Evolutionary conservation across 805 yeast species (phyloP).

Genomic region (Pichia nakasei): DNA sequence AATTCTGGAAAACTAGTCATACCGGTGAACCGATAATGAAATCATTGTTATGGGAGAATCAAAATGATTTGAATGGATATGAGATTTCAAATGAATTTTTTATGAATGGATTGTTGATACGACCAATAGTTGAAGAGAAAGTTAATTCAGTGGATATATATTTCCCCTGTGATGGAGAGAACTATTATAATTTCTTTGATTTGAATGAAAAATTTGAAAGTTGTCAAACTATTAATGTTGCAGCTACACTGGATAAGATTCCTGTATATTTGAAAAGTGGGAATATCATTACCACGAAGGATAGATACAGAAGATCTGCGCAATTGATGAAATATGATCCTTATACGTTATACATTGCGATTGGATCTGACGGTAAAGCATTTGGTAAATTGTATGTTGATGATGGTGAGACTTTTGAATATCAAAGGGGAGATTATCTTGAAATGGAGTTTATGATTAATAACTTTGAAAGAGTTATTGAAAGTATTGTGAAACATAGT

Average conservation of each 20-base stretch:
- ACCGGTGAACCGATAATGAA: slow-evolving; percentile 63
- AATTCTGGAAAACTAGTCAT: slow-evolving; percentile 54
- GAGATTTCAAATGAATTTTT: slow-evolving; percentile 77
- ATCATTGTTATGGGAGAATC: slow-evolving; percentile 55
- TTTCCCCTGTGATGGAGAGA: slow-evolving; percentile 43
- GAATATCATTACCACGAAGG: slow-evolving; percentile 54
- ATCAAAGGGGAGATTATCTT: slow-evolving; percentile 41
- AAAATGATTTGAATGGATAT: slow-evolving; percentile 38
- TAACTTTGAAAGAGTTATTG: slow-evolving; percentile 26
- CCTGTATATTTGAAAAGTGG: slow-evolving; percentile 82
- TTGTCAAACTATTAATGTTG: slow-evolving; percentile 32
- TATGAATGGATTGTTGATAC: slow-evolving; percentile 62
- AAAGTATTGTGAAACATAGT: slow-evolving; percentile 16
- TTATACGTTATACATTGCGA: slow-evolving; percentile 61
- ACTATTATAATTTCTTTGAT: slow-evolving; percentile 45
- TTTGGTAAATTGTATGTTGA: slow-evolving; percentile 63
- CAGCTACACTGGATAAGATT: slow-evolving; percentile 46
- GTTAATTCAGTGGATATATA: slow-evolving; percentile 33
- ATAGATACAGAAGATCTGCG: slow-evolving; percentile 72
- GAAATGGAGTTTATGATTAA: slow-evolving; percentile 33
- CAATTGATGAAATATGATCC: slow-evolving; percentile 73
- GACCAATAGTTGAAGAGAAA: slow-evolving; percentile 64
- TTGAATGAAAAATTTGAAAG: slow-evolving; percentile 23
- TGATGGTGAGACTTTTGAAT: slow-evolving; percentile 71
- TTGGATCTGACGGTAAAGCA: slow-evolving; percentile 32